phyloP scores from a whole-genome alignment of 164 flowering plant species.

The Stephania cephalantha region DNA sequence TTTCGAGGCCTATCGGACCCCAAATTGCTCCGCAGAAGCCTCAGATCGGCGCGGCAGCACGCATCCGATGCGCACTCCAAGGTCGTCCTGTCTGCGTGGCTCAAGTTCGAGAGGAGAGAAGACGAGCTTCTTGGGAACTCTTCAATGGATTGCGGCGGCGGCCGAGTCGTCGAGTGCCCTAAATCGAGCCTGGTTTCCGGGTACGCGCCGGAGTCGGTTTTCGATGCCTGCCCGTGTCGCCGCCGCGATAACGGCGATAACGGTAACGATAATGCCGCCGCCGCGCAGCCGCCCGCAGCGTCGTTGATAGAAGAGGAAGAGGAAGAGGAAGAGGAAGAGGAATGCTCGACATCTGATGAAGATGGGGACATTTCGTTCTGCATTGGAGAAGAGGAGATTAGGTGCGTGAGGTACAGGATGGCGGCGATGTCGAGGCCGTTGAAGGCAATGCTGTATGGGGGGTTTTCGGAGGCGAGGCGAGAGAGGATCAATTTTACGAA shows the following conservation, averaged over 20 bases:
- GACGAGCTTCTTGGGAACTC: conserved; percentile 51
- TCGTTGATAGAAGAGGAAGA: too few species aligned
- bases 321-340: conserved; percentile 18
- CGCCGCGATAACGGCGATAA: neutral
- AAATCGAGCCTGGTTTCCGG: conserved; percentile 45
- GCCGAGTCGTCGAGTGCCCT: conserved; percentile 49
- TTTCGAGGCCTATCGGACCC: conserved; percentile 54
- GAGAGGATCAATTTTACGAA: conserved; percentile 49
- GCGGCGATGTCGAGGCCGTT: conserved; percentile 64
- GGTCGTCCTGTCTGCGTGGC: conserved; percentile 72
- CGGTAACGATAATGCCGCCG: neutral
- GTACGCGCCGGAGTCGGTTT: conserved; percentile 34
- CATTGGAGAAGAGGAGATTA: conserved; percentile 50
- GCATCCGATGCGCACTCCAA: conserved; percentile 61
- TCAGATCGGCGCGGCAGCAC: conserved; percentile 50
- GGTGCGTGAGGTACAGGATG: conserved; percentile 44
- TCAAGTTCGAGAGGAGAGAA: conserved; percentile 73
- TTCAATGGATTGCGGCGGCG: conserved; percentile 37
- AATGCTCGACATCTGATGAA: conserved; percentile 22
- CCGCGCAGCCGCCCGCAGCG: too few species aligned
- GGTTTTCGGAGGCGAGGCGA: conserved; percentile 49
- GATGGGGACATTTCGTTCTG: conserved; percentile 42
- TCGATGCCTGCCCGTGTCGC: conserved; percentile 37
- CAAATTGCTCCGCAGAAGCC: conserved; percentile 57
- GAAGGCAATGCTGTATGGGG: conserved; percentile 57